Conservation (phyloP, 169 alveolate species). For the Miamiensis avidus region DNA sequence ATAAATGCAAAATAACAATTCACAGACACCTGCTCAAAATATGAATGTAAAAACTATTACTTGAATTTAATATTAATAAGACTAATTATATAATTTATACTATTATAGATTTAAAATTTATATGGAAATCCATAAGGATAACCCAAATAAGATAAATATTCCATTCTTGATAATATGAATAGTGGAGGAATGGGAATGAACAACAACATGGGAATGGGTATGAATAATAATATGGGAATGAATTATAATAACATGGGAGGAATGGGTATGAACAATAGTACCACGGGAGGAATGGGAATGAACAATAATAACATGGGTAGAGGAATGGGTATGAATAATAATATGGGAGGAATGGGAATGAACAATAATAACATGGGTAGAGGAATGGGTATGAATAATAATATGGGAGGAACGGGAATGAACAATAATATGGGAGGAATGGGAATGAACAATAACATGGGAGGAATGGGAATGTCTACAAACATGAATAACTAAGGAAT, state of each 20-base stretch:
- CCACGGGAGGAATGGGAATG: not conserved
- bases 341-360: not conserved
- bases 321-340: not conserved
- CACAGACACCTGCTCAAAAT: too few relatives aligned
- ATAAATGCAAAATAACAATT: too few relatives aligned
- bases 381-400: not conserved
- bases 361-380: not conserved
- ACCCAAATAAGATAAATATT: not conserved
- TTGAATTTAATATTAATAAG: not conserved
- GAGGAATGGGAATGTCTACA: not conserved
- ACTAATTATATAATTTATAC: too few relatives aligned
- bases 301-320: not conserved
- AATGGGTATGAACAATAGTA: not conserved
- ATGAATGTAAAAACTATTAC: too few relatives aligned
- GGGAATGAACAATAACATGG: not conserved
- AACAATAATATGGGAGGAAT: not conserved
- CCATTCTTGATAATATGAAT: not conserved
- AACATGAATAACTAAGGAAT: not conserved
- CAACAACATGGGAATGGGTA: not conserved
- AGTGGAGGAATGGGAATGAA: not conserved
- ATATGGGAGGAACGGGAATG: not conserved
- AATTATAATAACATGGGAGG: too few relatives aligned
- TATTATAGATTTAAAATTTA: not conserved
- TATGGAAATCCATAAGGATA: too few relatives aligned
- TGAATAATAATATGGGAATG: not conserved